These are phyloP conservation scores for Debaryomyces hansenii DNA, from an alignment of 805 yeast species.

Conservation along the genomic window DNA sequence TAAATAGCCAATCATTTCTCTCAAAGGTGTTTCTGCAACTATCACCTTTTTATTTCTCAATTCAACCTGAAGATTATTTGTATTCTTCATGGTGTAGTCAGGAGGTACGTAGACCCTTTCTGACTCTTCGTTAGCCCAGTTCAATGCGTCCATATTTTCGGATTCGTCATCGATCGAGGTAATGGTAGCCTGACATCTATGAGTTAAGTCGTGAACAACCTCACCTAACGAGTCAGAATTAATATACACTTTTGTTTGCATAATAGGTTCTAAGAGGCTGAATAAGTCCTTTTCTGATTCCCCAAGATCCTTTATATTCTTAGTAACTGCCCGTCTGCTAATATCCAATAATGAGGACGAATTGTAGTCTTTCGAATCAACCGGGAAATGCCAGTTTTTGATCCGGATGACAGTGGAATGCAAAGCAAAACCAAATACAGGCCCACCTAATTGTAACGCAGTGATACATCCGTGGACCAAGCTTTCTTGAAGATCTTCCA, in stretches of 20 bases:
- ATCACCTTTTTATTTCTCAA: slow-evolving; percentile 53
- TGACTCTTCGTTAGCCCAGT: slow-evolving; percentile 57
- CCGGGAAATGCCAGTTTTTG: slow-evolving; percentile 52
- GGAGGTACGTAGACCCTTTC: slow-evolving; percentile 68
- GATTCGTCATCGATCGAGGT: slow-evolving; percentile 67
- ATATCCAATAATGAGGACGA: slow-evolving; percentile 44
- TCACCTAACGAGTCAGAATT: slow-evolving; percentile 74
- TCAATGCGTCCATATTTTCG: slow-evolving; percentile 33
- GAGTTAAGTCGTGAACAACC: slow-evolving; percentile 81
- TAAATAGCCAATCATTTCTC: slow-evolving; percentile 89
- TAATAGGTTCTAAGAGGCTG: slow-evolving; percentile 80
- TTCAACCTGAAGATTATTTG: slow-evolving; percentile 8
- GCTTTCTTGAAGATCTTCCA: slow-evolving; percentile 53
- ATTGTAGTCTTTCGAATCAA: slow-evolving; percentile 43
- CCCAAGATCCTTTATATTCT: slow-evolving; percentile 19
- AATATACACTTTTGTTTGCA: slow-evolving; percentile 70
- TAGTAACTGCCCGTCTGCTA: slow-evolving; percentile 36
- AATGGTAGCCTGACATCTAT: slow-evolving; percentile 75
- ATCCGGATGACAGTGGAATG: slow-evolving; percentile 62
- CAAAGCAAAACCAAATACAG: slow-evolving; percentile 53
- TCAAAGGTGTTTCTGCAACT: slow-evolving; percentile 79
- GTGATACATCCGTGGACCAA: slow-evolving; percentile 59
- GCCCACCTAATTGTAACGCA: slow-evolving; percentile 69
- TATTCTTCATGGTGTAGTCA: slow-evolving; percentile 59
- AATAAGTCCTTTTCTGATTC: slow-evolving; percentile 26